phyloP scores from a whole-genome alignment of 495 filamentous ascomycete genomes.

The Aspergillus incahuasiensis region DNA sequence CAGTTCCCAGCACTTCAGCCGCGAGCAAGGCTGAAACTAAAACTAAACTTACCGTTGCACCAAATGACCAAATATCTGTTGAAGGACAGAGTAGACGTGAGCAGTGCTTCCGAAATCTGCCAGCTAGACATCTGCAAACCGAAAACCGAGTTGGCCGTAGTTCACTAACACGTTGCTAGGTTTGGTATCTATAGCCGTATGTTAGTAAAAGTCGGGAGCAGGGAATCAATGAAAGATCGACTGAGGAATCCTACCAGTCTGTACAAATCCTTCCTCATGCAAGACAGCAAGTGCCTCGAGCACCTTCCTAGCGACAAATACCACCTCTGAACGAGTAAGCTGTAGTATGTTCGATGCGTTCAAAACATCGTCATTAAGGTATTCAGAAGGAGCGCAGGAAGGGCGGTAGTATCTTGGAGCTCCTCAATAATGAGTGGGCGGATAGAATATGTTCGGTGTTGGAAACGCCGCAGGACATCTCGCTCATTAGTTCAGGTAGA shows the following conservation, averaged over 20 bases:
- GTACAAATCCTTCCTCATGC: slow-evolving; percentile 4
- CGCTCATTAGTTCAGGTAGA: too few relatives aligned
- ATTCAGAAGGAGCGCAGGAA: slow-evolving; percentile 35
- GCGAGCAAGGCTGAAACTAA: not conserved
- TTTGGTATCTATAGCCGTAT: not conserved
- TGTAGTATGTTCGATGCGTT: slow-evolving; percentile 31
- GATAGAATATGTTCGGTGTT: slow-evolving; percentile 22
- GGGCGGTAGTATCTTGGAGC: slow-evolving; percentile 31
- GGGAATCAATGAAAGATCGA: not conserved
- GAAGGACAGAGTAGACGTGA: slow-evolving; percentile 25
- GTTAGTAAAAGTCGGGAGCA: not conserved
- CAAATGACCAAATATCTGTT: slow-evolving; percentile 46
- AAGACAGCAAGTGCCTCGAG: slow-evolving; percentile 10
- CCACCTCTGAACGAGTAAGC: slow-evolving; percentile 16
- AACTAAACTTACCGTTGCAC: slow-evolving; percentile 25
- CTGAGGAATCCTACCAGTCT: slow-evolving; percentile 7
- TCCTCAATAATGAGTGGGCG: slow-evolving; percentile 31
- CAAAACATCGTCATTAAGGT: slow-evolving; percentile 36
- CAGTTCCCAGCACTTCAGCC: not conserved
- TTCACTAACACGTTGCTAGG: not conserved
- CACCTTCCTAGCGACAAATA: slow-evolving; percentile 9
- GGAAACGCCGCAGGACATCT: slow-evolving; percentile 36
- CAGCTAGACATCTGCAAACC: not conserved
- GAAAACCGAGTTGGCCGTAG: not conserved
- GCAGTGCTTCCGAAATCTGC: slow-evolving; percentile 21